Evolutionary conservation across 345 rosid species (phyloP).

Genomic region (Ceriops decandra): DNA sequence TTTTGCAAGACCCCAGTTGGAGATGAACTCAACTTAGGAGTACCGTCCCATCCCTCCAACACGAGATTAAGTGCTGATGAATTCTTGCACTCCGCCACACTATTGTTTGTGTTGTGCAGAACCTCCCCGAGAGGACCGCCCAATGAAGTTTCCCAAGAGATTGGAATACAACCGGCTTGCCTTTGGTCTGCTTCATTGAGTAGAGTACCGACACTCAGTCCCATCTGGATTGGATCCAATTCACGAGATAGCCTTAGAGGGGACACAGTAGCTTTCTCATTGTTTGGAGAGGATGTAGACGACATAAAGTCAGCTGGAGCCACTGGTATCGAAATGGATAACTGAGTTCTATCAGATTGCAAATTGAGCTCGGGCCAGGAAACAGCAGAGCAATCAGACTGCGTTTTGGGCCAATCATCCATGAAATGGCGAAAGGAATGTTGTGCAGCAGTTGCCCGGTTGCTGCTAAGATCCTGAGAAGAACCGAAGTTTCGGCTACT

Average conservation of each 20-base stretch:
- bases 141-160: constrained; percentile 56
- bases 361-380: constrained; percentile 42
- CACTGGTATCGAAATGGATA: constrained; percentile 55
- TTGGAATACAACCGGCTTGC: constrained; percentile 50
- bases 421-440: constrained; percentile 49
- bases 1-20: constrained; percentile 79
- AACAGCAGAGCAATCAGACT: constrained; percentile 27
- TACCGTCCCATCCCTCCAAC: constrained; percentile 53
- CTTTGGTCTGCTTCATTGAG: constrained; percentile 34
- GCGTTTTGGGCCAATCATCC: constrained; percentile 46
- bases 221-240: constrained; percentile 48
- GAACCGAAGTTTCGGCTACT: constrained; percentile 37
- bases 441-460: constrained; percentile 34
- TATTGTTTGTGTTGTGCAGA: constrained; percentile 42
- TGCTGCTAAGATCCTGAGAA: constrained; percentile 29
- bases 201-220: constrained; percentile 40
- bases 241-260: constrained; percentile 47
- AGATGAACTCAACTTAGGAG: constrained; percentile 52
- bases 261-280: constrained; percentile 36
- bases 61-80: constrained; percentile 45
- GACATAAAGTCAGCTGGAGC: constrained; percentile 46
- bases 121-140: constrained; percentile 81
- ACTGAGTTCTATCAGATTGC: constrained; percentile 53
- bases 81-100: constrained; percentile 32
- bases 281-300: constrained; percentile 47